Evolutionary conservation across 768 basidiomycete species (phyloP), one percentile per base, ranked within the genome.

Genomic region (Cystofilobasidium bisporidii): DNA sequence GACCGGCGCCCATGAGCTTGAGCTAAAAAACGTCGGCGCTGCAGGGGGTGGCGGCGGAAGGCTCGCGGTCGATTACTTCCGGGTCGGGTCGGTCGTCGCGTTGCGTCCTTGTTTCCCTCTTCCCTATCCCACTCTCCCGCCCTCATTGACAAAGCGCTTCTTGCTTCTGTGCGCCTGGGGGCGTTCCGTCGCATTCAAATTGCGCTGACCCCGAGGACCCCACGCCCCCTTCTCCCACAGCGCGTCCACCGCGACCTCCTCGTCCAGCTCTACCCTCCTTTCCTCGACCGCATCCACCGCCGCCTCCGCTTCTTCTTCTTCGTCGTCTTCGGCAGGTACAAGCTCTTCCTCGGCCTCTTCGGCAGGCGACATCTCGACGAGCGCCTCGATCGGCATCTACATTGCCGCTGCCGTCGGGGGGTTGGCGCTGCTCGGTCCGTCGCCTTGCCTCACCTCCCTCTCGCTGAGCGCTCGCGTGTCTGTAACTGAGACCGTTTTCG

Each of bases 311-410:
- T 24, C 28, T 3, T 12, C 50, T 50, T 50, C 48, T 50, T 50
- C 48, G 20, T 50, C 22, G 20, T 12, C 48, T 6, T 6, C 20
- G 22, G 12, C 24, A 20, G 48, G 9, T 12, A 6, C 48, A 9
- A 10, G 10, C 8, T 20, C 48, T 20, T 50, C 22, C 10, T 50
- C 48, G 6, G 20, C 10, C 24, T 53, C 50, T 4, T 53, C 50
- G 50, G 4, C 50, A 26, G 24, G 9, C n/a, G 28, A 24, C 50
- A 53, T 26, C 50, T 53, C 50, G 22, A 20, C 4, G 18, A 53
- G 50, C 28, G 50, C n/a, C 9, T 53, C 50, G 22, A 53, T 53
- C 50, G 50, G 50, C n/a, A 53, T 53, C 50, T 53, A 53, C 50
- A 17, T 53, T 17, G 50, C 50, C 10, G 50, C 28, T 3, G 50